Evolutionary conservation across 202 grass and related monocot species (phyloP), one percentile per base, ranked within the genome.

Genomic region (Dendrocalamus latiflorus): DNA sequence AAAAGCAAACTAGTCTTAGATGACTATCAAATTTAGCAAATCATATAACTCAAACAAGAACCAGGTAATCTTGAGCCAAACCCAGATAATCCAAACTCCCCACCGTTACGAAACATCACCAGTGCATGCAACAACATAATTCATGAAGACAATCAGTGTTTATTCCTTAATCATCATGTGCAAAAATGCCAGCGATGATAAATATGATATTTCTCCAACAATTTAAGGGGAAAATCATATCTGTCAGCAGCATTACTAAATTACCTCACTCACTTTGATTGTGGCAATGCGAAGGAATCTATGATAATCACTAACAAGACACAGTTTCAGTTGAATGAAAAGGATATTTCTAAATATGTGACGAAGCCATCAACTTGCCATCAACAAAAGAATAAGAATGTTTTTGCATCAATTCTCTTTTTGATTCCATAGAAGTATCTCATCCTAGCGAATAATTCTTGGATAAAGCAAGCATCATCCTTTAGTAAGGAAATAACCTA

Each of bases 401-500:
- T 55, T 24, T 9, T 24, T 86, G 80, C 75, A 99, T 93, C 93
- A 99, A 74, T 85, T 99, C 93, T 79, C 89, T 88, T 89, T 89
- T 99, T 2, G 88, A 96, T 75, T 95, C 93, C 59, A 74, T 50
- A 69, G 89, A 92, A 79, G 80, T 88, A 94, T 80, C 87, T 95
- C 96, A 99, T 96, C 72, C 88, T 92, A 68, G 93, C 73, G 83
- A 99, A 96, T 75, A 99, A 77, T 57, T 95, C 93, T 92, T 91
- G 93, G 60, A 99, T 89, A 93, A 99, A 99, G 79, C 72, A 89
- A 56, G 70, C 76, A 90, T 99, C 96, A 54, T 99, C 96, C 92
- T 99, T 99, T 44, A 99, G 82, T 68, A 94, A 89, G 65, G 96
- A 96, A 82, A 99, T 92, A 82, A 99, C 88, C 96, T 99, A 83